phyloP scores from a whole-genome alignment of 2,329 filamentous ascomycete genomes.

The Trichoderma oligosporum region DNA sequence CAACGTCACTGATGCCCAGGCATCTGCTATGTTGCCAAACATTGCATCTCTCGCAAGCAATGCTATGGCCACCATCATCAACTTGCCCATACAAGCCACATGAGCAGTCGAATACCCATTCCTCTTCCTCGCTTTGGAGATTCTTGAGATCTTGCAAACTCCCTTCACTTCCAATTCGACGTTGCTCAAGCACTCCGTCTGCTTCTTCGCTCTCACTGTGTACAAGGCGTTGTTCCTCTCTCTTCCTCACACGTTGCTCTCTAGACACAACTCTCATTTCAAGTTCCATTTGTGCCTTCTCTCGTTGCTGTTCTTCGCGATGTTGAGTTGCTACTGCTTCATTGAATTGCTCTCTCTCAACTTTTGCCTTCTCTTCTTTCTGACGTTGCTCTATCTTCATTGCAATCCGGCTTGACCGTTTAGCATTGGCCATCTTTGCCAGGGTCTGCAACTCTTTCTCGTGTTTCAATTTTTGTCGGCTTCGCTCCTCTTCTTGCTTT shows the following conservation, averaged over 20 bases:
- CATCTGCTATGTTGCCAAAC: conserved; percentile 98
- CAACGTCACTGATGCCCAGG: conserved; percentile 70
- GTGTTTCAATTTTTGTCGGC: conserved; percentile 62
- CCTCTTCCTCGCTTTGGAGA: conserved; percentile 69
- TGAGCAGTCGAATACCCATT: conserved; percentile 93
- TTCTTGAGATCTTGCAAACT: conserved; percentile 72
- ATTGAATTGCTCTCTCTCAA: conserved; percentile 54
- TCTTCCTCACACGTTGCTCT: conserved; percentile 80
- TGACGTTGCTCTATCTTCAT: conserved; percentile 74
- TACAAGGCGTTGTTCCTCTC: conserved; percentile 75
- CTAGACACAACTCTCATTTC: conserved; percentile 77
- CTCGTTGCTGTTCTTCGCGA: conserved; percentile 61
- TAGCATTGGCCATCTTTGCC: conserved; percentile 87
- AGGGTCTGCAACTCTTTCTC: conserved; percentile 77
- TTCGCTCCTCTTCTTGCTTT: conserved; percentile 70
- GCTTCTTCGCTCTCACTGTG: conserved; percentile 76
- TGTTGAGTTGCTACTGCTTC: conserved; percentile 61
- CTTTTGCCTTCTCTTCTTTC: conserved; percentile 65
- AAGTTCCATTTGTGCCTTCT: conserved; percentile 65
- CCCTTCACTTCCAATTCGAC: conserved; percentile 72
- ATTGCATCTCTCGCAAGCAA: conserved; percentile 89
- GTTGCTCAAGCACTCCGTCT: conserved; percentile 69
- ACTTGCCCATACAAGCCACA: conserved; percentile 89
- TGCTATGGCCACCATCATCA: conserved; percentile 89
- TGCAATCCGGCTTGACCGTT: conserved; percentile 86